phyloP scores from a whole-genome alignment of 352 stramenopile species.

The Globisporangium paroecandrum region DNA sequence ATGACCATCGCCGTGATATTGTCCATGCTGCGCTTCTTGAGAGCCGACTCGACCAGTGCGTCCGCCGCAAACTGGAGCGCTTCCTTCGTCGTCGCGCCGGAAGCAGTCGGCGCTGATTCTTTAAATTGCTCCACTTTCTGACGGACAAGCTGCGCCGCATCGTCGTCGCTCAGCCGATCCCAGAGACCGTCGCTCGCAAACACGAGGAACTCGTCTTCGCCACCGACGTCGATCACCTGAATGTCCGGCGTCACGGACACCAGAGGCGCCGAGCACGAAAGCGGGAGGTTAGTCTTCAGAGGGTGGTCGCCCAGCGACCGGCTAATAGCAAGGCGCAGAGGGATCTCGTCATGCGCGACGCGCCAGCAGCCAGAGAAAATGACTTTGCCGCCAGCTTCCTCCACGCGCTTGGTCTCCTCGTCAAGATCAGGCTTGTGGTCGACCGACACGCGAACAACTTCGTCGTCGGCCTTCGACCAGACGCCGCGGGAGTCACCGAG shows the following conservation, averaged over 20 bases:
- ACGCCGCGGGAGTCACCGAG: constrained; percentile 74
- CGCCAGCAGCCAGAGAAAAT: constrained; percentile 83
- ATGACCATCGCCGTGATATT: constrained; percentile 84
- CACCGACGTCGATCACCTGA: constrained; percentile 56
- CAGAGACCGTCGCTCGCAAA: constrained; percentile 79
- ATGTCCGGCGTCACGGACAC: constrained; percentile 75
- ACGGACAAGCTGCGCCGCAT: constrained; percentile 55
- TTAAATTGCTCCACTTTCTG: constrained; percentile 50
- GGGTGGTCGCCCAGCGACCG: constrained; percentile 77
- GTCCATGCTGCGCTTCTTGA: constrained; percentile 73
- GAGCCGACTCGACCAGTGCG: constrained; percentile 61
- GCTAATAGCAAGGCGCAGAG: constrained; percentile 70
- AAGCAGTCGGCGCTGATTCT: constrained; percentile 6
- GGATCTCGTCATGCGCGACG: constrained; percentile 71
- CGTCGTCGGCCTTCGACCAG: constrained; percentile 32
- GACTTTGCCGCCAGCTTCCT: constrained; percentile 69
- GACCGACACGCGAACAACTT: constrained; percentile 59
- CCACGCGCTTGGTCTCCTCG: constrained; percentile 54
- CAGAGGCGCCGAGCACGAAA: constrained; percentile 55
- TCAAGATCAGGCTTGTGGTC: constrained; percentile 77
- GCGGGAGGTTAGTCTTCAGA: constrained; percentile 61
- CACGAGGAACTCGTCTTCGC: constrained; percentile 54
- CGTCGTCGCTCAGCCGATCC: constrained; percentile 71
- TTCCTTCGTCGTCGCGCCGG: constrained; percentile 36
- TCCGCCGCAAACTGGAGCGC: constrained; percentile 54